Base-by-base conservation (phyloP, 306 rosid species). In the Glycine soja region DNA sequence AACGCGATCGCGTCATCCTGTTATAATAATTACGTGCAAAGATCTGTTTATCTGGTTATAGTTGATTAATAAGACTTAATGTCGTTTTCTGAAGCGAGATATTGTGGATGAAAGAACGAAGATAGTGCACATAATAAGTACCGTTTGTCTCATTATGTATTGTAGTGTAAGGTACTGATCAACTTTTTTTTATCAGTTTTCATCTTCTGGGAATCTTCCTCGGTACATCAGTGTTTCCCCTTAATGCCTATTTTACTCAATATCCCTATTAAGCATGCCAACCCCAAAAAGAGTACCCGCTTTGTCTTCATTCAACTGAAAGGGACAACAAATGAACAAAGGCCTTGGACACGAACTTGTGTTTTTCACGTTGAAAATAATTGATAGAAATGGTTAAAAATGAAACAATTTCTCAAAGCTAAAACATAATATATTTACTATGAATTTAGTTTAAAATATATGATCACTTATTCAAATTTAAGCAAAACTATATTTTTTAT, bases 181-280 rank as follows among this genome's bases (percentile, higher is more conserved):
- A 11, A 40, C 63, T 42, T 42, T 7, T 42, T 7, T 81, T 14
- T 38, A 46, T 32, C 81, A 12, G 24, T 71, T 51, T 71, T 71
- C 30, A 13, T 50, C 42, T 89, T 87, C 92, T 84, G 0, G 75
- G 92, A 89, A 89, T 83, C 88, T 89, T 89, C 92, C 88, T 79
- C 1, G 13, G 7, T 10, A 32, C 72, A 43, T 5, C 66, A 40
- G 0, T 34, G 52, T 58, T 50, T 71, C 36, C 8, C 7, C 45
- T n/a, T 16, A 53, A 67, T 65, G 42, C 57, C 53, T 6, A 59
- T 3, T 38, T 61, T 19, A 68, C 5, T 13, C 43, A 36, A 36
- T 36, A 14, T 74, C 46, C 30, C 10, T 16, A 16, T 61, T 42
- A 79, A 15, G 14, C 52, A n/a, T 67, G 36, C 72, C 34, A 67